A percentile compares a stretch with the other conserved stretches of the same genome.
phyloP scores from a whole-genome alignment of 768 basidiomycete species.

The Mycena galericulata region DNA sequence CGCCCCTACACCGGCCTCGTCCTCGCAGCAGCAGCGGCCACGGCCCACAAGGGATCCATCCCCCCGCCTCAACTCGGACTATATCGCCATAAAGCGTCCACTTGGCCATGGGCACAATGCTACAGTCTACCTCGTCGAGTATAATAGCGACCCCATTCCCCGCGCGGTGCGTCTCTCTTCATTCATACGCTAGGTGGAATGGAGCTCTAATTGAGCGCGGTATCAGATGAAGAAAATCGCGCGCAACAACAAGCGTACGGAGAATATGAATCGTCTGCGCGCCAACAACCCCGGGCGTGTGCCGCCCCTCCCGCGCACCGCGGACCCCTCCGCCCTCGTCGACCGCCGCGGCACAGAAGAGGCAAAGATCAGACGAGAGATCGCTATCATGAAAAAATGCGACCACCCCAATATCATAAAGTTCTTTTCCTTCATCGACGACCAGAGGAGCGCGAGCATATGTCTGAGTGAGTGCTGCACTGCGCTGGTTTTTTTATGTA shows the following conservation, averaged over 20 bases:
- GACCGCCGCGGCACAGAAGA: constrained; percentile 80
- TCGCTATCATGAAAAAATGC: constrained; percentile 99
- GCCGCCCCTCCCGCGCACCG: constrained; percentile 10
- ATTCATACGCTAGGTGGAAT: background rate
- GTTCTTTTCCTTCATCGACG: constrained; percentile 95
- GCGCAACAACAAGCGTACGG: constrained; percentile 33
- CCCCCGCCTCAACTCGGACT: constrained; percentile 1
- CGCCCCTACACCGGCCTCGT: constrained; percentile 10
- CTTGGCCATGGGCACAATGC: constrained; percentile 34
- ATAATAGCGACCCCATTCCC: constrained; percentile 22
- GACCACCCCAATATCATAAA: constrained; percentile 90
- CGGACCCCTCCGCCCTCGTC: constrained; percentile 60
- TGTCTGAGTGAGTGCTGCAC: constrained; percentile 86
- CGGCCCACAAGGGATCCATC: background rate
- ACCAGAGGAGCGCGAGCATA: constrained; percentile 86
- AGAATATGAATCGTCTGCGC: constrained; percentile 33
- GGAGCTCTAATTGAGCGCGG: background rate
- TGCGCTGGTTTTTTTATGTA: background rate
- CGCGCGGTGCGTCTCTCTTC: constrained; percentile 26
- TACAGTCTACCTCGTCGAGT: constrained; percentile 29
- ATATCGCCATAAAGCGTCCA: constrained; percentile 18
- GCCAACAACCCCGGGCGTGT: constrained; percentile 32
- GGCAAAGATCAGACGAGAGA: constrained; percentile 90
- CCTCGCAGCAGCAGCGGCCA: background rate
- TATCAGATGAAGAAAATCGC: constrained; percentile 34